These are phyloP conservation scores for Osmanthus fragrans DNA, from an alignment of 257 asterid genomes.

Conservation along the genomic window DNA sequence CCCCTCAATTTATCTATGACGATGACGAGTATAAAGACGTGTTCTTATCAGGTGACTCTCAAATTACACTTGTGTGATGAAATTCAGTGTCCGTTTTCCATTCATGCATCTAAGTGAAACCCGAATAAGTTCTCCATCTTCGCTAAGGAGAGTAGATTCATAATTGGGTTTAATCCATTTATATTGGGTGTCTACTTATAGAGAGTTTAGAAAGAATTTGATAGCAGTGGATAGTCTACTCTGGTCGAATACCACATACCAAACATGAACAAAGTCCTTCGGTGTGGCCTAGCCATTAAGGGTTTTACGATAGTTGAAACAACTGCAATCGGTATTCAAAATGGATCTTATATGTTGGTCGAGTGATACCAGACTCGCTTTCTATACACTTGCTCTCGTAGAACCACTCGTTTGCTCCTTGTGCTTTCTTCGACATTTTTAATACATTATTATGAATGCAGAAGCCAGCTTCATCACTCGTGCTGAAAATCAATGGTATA, in stretches of 20 bases:
- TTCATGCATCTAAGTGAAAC: neutral
- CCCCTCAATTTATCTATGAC: constrained; percentile 80
- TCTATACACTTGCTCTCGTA: no score
- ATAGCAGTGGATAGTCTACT: neutral
- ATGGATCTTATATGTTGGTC: neutral
- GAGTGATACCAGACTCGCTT: no score
- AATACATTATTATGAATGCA: constrained; percentile 9
- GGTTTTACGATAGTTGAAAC: no score
- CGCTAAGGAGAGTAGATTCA: neutral
- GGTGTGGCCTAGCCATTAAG: neutral
- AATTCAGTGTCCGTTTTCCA: neutral
- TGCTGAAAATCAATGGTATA: constrained; percentile 27
- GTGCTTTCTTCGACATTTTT: neutral
- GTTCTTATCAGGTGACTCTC: constrained; percentile 70
- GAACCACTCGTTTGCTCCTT: neutral
- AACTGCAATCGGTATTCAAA: no score
- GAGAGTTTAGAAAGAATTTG: neutral
- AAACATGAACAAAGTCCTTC: neutral
- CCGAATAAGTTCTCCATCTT: neutral
- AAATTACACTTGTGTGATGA: neutral
- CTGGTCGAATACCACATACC: neutral
- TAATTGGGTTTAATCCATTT: neutral
- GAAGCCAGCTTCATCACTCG: constrained; percentile 41
- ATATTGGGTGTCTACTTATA: neutral
- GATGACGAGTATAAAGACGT: constrained; percentile 88